A percentile compares a stretch with the other conserved stretches of the same genome.
These are phyloP conservation scores for Cyphellophora attinorum DNA, from an alignment of 2,329 filamentous ascomycete genomes.

Conservation along the genomic window DNA sequence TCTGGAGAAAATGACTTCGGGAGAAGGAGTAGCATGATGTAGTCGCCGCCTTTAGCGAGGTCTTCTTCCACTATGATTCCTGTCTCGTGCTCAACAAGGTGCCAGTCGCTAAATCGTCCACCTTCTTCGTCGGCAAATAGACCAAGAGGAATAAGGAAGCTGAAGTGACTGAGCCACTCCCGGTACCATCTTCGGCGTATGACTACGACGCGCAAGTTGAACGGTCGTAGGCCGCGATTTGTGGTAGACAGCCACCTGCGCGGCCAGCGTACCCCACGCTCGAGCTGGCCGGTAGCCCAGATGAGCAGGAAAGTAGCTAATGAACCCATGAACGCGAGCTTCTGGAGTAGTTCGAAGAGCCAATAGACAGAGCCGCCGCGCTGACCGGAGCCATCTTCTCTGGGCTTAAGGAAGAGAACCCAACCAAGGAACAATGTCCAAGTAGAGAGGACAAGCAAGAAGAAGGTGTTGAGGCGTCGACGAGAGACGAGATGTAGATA, in stretches of 20 bases:
- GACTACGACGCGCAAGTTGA: slow-evolving; percentile 94
- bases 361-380: slow-evolving; percentile 93
- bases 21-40: slow-evolving; percentile 79
- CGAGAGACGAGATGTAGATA: slow-evolving; percentile 84
- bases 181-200: slow-evolving; percentile 74
- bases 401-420: slow-evolving; percentile 85
- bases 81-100: slow-evolving; percentile 57
- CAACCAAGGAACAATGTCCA: slow-evolving; percentile 86
- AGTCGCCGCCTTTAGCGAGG: slow-evolving; percentile 78
- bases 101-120: slow-evolving; percentile 57
- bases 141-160: slow-evolving; percentile 68
- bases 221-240: slow-evolving; percentile 78
- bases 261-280: slow-evolving; percentile 88
- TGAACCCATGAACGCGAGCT: slow-evolving; percentile 83
- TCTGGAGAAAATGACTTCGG: slow-evolving; percentile 92
- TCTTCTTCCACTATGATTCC: slow-evolving; percentile 67
- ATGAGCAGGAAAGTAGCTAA: slow-evolving; percentile 78
- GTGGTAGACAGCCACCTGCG: slow-evolving; percentile 80
- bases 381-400: slow-evolving; percentile 74
- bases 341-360: slow-evolving; percentile 83
- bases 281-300: slow-evolving; percentile 95
- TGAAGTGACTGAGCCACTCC: slow-evolving; percentile 62
- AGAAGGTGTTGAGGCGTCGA: slow-evolving; percentile 85
- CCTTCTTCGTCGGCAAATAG: slow-evolving; percentile 46
- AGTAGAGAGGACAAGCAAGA: slow-evolving; percentile 64